Evolutionary conservation across 345 rosid genomes (phyloP), one percentile per base, ranked within the genome.

Genomic region (Corchorus olitorius): DNA sequence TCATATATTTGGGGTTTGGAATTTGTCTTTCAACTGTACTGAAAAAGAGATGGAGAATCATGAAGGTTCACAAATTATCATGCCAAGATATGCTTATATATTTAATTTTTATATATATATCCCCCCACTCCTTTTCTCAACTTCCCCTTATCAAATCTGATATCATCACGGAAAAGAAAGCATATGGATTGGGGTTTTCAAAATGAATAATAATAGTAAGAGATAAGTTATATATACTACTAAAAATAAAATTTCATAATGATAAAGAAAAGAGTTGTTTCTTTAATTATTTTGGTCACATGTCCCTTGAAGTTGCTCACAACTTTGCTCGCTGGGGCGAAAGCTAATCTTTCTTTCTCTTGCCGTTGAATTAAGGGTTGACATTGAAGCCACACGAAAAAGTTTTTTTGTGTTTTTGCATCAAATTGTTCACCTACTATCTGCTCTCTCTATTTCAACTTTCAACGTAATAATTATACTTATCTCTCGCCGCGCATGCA

Each of bases 311-410:
- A 54, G 45, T 33, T 48, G 71, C 39, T 72, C 78, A 76, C 80
- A 63, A 76, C 59, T 13, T 70, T 83, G 75, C 52, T 49, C 12
- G 27, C 52, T 49, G 22, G 27, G 16, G 50, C 54, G 20, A 58
- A 58, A 27, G 5, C 14, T 60, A 8, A 33, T 33, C 65, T 33
- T 45, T 19, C 14, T 2, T 2, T 33, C 70, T 43, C 52, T 12
- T 66, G 54, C 37, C 6, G n/a, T 66, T 66, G 71, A 66, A 66
- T 20, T 11, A 12, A 22, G 81, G 74, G 78, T 58, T 78, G 80
- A 68, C 80, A 73, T 69, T 78, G 70, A 76, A 75, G 55, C 78
- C 77, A 69, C 82, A 63, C 27, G 67, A 76, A 73, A 66, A 74
- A 50, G 71, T 3, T 39, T 27, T 27, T 27, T 27, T 27, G 27